Base-by-base conservation (phyloP, 176 grass and related monocot genomes). In the maize (Zea mays) region DNA sequence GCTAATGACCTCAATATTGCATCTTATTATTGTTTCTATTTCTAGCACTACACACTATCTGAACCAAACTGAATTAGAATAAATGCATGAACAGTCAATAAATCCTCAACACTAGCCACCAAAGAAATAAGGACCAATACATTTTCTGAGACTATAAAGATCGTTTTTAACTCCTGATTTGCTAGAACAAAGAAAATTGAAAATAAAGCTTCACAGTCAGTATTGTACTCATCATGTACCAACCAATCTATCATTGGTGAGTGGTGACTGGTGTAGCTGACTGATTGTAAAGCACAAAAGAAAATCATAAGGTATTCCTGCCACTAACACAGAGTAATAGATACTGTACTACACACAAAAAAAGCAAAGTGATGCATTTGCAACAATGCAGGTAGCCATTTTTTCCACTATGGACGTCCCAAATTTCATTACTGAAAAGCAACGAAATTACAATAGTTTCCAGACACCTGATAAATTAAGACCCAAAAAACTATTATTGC, bases 1-100 rank as follows among this genome's bases (percentile, higher is more conserved):
- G 13, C 16, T 54, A 17, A 54, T 54, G 11, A 82, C 51, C 51
- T 51, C 44, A 45, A 70, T 21, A 74, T 62, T 83, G 55, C 7
- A 74, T 8, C 36, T 52, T 57, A 78, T 4, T 67, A 58, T 62
- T 55, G 54, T 63, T 35, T 74, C 45, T 62, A 49, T 12, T 27
- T 39, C 27, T 38, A 47, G 2, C 41, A 52, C 54, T 79, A 79
- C 74, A 56, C 7, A 80, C 43, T 6, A 0, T 62, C 44, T 73
- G 45, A 62, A 62, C 27, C 14, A 5, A 55, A 44, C 3, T 10
- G 8, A 54, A 35, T 64, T 14, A 34, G 12, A 61, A 77, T 63
- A 62, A 43, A 14, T 17, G 55, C 48, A 68, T 13, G 14, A 43
- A 74, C 8, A 51, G 15, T 34, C 10, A 41, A 65, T 17, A 48